A percentile compares a stretch with the other conserved stretches of the same genome.
Evolutionary conservation across 306 rosid species (phyloP).

Genomic region (Trifolium dubium): DNA sequence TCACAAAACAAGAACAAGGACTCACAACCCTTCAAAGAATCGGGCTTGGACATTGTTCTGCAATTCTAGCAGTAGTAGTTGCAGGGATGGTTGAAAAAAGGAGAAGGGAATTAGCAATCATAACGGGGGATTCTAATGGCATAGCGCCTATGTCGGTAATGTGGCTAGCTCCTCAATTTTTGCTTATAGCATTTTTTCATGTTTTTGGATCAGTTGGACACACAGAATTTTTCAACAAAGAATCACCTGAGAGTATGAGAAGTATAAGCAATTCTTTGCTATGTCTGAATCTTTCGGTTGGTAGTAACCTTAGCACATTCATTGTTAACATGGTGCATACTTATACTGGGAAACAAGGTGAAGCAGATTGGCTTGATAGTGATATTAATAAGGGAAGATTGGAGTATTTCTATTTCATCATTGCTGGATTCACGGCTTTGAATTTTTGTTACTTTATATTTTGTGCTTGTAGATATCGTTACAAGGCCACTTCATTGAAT

Average conservation of each 20-base stretch:
- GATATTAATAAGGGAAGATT: conserved; percentile 58
- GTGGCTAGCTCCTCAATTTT: conserved; percentile 62
- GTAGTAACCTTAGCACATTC: conserved; percentile 46
- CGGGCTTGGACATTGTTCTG: conserved; percentile 37
- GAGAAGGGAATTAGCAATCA: conserved; percentile 34
- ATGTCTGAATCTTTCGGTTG: conserved; percentile 35
- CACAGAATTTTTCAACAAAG: conserved; percentile 58
- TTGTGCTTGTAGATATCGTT: conserved; percentile 45
- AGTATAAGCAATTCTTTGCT: conserved; percentile 53
- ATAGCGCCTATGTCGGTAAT: conserved; percentile 48
- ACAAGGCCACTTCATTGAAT: conserved; percentile 28
- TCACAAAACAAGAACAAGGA: conserved; percentile 47
- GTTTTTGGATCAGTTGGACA: conserved; percentile 51
- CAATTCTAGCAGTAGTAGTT: conserved; percentile 34
- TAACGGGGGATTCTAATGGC: conserved; percentile 1
- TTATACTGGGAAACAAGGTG: conserved; percentile 40
- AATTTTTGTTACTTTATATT: conserved; percentile 42
- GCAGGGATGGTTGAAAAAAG: conserved; percentile 39
- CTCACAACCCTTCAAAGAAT: conserved; percentile 49
- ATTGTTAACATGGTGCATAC: conserved; percentile 41
- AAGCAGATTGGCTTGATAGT: conserved; percentile 54
- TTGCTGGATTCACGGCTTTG: conserved; percentile 38
- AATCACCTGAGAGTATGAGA: conserved; percentile 55
- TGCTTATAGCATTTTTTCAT: conserved; percentile 38
- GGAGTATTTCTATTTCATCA: conserved; percentile 52